Base-by-base conservation (phyloP, 2,329 filamentous ascomycete species). In the Thielaviopsis musarum region DNA sequence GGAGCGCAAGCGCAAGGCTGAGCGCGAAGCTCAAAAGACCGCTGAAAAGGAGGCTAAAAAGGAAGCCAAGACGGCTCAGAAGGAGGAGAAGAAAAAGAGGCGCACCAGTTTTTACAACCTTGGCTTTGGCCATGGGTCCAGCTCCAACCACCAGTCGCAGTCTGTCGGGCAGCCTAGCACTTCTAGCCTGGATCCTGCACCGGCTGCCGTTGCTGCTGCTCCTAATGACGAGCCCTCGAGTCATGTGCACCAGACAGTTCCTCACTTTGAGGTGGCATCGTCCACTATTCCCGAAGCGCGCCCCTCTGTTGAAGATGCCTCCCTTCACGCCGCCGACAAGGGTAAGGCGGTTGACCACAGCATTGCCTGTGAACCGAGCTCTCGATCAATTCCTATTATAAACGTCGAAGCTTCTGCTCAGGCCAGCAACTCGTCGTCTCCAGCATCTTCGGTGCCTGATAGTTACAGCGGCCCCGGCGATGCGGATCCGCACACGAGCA, bases 401-500 rank as follows among this genome's bases (percentile, higher is more conserved):
- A 45, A 74, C 7, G 81, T 80, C 49, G 80, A 81, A 1, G 85
- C 90, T 68, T 74, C 93, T 19, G 82, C 89, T 24, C 86, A 94
- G 65, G 83, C 93, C 70, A 95, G 89, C 63, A 95, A 86, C 65
- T 85, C 88, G 1, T 95, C 91, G 0, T 95, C 90, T 0, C 80
- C 87, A 0, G 83, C 84, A 9, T 94, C 90, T 0, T 95, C 88
- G 0, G 75, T 76, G 1, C 73, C 75, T 1, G 79, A 74, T 30
- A 84, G 77, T 66, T 79, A 74, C 63, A 68, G 65, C 3, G 70
- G 70, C 1, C 69, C 68, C 1, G 71, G 69, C 5, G 69, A 65
- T 7, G 74, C 75, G 49, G 73, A 77, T 52, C 77, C 80, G 0
- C 77, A 75, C 54, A 75, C 74, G 1, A 84, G 80, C 63, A 78